A percentile compares a stretch with the other conserved stretches of the same genome.
These are phyloP conservation scores for Coniella vitis DNA, from an alignment of 2,329 filamentous ascomycete genomes.

Conservation along the genomic window DNA sequence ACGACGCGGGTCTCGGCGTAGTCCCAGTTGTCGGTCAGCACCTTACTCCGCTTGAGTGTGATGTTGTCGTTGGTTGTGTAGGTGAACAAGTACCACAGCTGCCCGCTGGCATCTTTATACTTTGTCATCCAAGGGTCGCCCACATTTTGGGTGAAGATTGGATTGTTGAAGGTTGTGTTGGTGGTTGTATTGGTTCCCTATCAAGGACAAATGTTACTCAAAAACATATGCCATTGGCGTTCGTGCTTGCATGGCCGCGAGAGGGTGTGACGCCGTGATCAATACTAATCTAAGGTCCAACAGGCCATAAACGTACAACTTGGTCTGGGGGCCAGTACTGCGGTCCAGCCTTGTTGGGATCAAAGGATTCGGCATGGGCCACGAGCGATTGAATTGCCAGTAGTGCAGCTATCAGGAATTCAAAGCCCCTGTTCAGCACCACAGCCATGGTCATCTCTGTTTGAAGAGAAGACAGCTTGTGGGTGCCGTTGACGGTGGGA, in stretches of 20 bases:
- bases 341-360: conserved; percentile 25
- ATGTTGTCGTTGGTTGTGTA: conserved; percentile 33
- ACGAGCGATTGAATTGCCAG: conserved; percentile 12
- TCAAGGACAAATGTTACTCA: not conserved
- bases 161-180: conserved; percentile 32
- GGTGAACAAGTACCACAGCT: conserved; percentile 34
- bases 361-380: conserved; percentile 23
- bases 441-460: not conserved
- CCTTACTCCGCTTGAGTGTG: conserved; percentile 29
- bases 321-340: conserved; percentile 25
- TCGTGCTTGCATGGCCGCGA: too few species aligned
- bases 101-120: conserved; percentile 24
- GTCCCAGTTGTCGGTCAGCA: conserved; percentile 34
- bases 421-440: not conserved
- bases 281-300: not conserved
- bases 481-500: too few species aligned
- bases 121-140: conserved; percentile 34
- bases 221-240: not conserved
- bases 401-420: not conserved
- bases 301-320: conserved; percentile 14
- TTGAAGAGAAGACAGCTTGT: too few species aligned
- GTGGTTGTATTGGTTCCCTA: conserved; percentile 28
- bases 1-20: conserved; percentile 29
- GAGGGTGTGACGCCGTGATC: too few species aligned
- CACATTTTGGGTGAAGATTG: conserved; percentile 31